Evolutionary conservation across 257 asterid species (phyloP).

Genomic region (Solanum piurae): DNA sequence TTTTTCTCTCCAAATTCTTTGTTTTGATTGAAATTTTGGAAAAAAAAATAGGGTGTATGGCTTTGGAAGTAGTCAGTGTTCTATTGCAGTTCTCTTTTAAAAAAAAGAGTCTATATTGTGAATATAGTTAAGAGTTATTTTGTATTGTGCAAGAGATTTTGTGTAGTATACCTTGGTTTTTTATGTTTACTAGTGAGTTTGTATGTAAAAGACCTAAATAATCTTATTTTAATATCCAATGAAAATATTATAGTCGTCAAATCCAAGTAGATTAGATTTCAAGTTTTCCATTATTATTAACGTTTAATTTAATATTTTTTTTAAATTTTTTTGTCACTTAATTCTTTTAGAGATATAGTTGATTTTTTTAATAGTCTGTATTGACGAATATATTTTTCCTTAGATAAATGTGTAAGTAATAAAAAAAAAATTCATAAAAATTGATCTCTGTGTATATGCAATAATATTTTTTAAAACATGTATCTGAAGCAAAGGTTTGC

Average conservation of each 20-base stretch:
- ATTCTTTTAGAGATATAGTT: neutral
- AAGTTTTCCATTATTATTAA: neutral
- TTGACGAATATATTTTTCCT: neutral
- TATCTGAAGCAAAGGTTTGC: neutral
- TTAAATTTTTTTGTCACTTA: neutral
- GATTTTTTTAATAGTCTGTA: neutral
- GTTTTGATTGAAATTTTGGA: neutral
- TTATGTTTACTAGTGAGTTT: neutral
- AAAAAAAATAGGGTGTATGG: neutral
- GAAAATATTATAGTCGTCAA: neutral
- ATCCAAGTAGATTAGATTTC: neutral
- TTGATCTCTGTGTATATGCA: neutral
- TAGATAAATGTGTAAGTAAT: neutral
- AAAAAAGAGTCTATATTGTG: neutral
- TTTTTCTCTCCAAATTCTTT: neutral
- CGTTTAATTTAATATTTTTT: neutral
- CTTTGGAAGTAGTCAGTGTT: neutral
- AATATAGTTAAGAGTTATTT: neutral
- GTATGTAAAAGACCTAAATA: neutral
- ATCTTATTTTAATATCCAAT: neutral
- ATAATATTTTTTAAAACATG: neutral
- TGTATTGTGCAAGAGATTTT: neutral
- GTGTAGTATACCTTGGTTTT: neutral
- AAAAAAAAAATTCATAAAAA: neutral
- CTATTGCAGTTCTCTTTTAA: neutral